These are phyloP conservation scores for Scopulariopsis brevicaulis DNA, from an alignment of 2,329 filamentous ascomycete genomes.

Conservation along the genomic window DNA sequence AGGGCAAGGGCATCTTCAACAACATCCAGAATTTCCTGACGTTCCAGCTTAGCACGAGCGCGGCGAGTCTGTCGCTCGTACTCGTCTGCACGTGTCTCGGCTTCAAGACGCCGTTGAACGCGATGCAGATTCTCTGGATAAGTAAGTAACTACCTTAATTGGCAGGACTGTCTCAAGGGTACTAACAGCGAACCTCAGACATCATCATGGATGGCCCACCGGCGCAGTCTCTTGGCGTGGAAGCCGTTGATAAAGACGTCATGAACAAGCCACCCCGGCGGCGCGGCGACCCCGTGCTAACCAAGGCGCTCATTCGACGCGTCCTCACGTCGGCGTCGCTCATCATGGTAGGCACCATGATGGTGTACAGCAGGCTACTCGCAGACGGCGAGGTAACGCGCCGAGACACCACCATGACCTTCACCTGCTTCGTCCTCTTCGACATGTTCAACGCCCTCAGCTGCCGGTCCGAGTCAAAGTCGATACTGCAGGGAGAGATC, in stretches of 20 bases:
- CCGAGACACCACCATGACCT: slow-evolving; percentile 97
- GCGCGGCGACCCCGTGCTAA: slow-evolving; percentile 85
- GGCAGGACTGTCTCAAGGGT: background rate
- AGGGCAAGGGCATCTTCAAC: slow-evolving; percentile 98
- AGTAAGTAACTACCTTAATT: slow-evolving; percentile 51
- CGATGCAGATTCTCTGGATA: slow-evolving; percentile 99
- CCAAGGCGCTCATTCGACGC: slow-evolving; percentile 65
- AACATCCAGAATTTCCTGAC: slow-evolving; percentile 99
- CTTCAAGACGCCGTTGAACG: slow-evolving; percentile 90
- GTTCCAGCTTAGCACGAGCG: slow-evolving; percentile 95
- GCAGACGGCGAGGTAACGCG: slow-evolving; percentile 73
- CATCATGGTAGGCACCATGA: slow-evolving; percentile 87
- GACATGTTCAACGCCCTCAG: slow-evolving; percentile 99
- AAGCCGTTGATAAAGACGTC: slow-evolving; percentile 85
- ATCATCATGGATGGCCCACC: slow-evolving; percentile 99
- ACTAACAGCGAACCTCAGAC: slow-evolving; percentile 40
- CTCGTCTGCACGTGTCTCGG: slow-evolving; percentile 86
- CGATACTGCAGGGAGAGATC: slow-evolving; percentile 75
- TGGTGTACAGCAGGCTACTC: slow-evolving; percentile 82
- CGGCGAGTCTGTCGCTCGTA: slow-evolving; percentile 82
- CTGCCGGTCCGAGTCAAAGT: slow-evolving; percentile 86
- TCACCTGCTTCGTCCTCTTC: slow-evolving; percentile 96
- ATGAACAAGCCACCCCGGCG: slow-evolving; percentile 82
- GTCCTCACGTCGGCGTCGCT: slow-evolving; percentile 79
- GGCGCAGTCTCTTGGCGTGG: slow-evolving; percentile 91